Evolutionary conservation across 192 early-diverging fungal species (phyloP), one percentile per base, ranked within the genome.

Genomic region (Coemansia sp.): DNA sequence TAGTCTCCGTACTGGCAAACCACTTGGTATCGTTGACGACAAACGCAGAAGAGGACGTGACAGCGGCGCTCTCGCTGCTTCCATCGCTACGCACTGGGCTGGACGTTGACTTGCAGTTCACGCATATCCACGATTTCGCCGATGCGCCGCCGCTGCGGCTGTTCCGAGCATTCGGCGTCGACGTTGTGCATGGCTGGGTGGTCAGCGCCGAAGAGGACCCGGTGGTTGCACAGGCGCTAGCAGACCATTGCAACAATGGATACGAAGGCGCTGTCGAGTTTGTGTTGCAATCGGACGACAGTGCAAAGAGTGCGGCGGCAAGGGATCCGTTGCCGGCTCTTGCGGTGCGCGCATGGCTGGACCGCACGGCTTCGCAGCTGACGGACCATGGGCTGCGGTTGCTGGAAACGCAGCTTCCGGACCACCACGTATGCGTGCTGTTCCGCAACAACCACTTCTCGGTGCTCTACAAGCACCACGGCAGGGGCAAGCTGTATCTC

Each of bases 361-460:
- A 85, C n/a, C 42, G 70, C 2, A 93, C 87, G 1, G 88, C 89
- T 15, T 87, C 92, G 17, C 96, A 98, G 70, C 74, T 98, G 45
- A 97, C 95, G 0, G 88, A 87, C 11, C 84, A 87, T 61, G 95
- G 96, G 3, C 81, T 96, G 49, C 76, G 77, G 32, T 59, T 80
- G n/a, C 83, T 96, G 33, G 66, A 76, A n/a, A 87, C 86, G 14
- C 71, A 76, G 50, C 71, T 95, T 25, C 87, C 86, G 7, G 75
- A 76, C 2, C 65, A 80, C 17, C 66, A 78, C 3, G 71, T 95
- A 13, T 83, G 84, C 49, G 93, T 95, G 43, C 74, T 98, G 40
- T 98, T 98, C 83, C 84, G 95, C 59, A 97, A 97, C 76, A 98
- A 98, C 73, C 95, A 97, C 62, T 93, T 93, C 52, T 91, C 88